A percentile compares a stretch with the other conserved stretches of the same genome.
phyloP scores from a whole-genome alignment of 768 basidiomycete species.

The Lactarius pseudohatsudake region DNA sequence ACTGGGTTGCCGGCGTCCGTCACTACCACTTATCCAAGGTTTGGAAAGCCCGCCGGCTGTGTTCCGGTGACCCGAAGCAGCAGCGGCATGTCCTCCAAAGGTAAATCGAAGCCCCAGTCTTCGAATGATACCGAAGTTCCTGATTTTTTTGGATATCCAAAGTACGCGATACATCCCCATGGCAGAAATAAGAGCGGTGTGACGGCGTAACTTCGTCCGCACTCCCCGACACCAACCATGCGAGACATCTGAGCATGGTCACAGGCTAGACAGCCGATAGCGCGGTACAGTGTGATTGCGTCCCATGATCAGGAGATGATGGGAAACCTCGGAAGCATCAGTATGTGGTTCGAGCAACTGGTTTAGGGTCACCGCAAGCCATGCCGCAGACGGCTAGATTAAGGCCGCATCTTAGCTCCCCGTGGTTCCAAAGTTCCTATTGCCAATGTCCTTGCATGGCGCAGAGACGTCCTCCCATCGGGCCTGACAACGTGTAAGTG shows the following conservation, averaged over 20 bases:
- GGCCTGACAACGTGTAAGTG: conserved; percentile 62
- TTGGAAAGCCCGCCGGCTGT: conserved; percentile 49
- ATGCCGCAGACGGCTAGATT: conserved; percentile 71
- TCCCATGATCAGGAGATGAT: conserved; percentile 55
- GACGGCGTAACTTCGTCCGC: conserved; percentile 66
- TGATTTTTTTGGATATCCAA: conserved; percentile 67
- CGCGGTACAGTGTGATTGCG: conserved; percentile 77
- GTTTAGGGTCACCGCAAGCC: conserved; percentile 63
- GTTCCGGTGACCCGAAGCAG: conserved; percentile 45
- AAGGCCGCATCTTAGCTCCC: conserved; percentile 49
- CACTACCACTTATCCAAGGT: conserved; percentile 69
- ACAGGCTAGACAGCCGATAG: conserved; percentile 79
- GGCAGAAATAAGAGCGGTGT: conserved; percentile 59
- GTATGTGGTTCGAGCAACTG: conserved; percentile 84
- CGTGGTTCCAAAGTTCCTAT: conserved; percentile 4
- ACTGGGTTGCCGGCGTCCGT: conserved; percentile 57
- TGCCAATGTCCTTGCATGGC: conserved; percentile 82
- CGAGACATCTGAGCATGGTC: conserved; percentile 48
- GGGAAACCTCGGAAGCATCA: conserved; percentile 86
- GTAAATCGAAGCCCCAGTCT: conserved; percentile 57
- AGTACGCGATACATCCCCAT: conserved; percentile 71
- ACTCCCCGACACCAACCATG: conserved; percentile 52
- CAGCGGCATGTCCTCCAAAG: conserved; percentile 69
- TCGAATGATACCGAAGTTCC: conserved; percentile 80
- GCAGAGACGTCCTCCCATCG: conserved; percentile 79